Evolutionary conservation across 2,329 filamentous ascomycete species (phyloP).

Genomic region (Colletotrichum zoysiae): DNA sequence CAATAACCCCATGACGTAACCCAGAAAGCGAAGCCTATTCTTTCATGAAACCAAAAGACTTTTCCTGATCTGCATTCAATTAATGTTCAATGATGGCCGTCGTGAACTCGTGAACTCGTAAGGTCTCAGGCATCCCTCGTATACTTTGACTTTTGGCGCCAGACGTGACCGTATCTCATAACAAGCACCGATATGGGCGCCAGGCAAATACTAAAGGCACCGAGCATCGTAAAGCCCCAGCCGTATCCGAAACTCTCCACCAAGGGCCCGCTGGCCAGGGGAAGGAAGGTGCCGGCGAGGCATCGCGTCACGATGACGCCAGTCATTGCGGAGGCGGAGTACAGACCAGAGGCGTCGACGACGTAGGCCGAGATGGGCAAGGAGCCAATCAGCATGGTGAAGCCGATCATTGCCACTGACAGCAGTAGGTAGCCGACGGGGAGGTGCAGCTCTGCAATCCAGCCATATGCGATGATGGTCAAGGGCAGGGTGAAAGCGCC

Average conservation of each 20-base stretch:
- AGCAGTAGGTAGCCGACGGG: constrained; percentile 59
- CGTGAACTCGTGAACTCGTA: constrained; percentile 12
- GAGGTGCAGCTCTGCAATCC: constrained; percentile 59
- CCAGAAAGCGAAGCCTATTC: not conserved
- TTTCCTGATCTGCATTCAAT: not conserved
- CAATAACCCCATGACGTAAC: no score
- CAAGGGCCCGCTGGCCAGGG: constrained; percentile 63
- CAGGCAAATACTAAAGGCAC: constrained; percentile 55
- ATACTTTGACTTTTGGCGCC: constrained; percentile 65
- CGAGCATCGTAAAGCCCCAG: constrained; percentile 62
- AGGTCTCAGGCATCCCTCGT: constrained; percentile 53
- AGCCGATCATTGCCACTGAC: constrained; percentile 59
- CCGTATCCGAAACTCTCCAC: constrained; percentile 64
- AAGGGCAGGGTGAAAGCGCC: constrained; percentile 61
- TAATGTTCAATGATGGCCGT: not conserved
- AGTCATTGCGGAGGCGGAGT: constrained; percentile 69
- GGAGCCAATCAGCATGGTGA: constrained; percentile 58
- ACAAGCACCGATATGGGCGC: constrained; percentile 65
- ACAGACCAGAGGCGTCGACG: constrained; percentile 68
- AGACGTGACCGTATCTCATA: constrained; percentile 62
- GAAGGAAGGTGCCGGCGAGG: constrained; percentile 68
- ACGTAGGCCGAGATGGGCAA: constrained; percentile 68
- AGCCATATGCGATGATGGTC: constrained; percentile 62
- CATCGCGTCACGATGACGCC: constrained; percentile 68
- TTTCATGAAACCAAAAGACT: not conserved